Conservation (phyloP, 768 basidiomycete genomes). For the Dacryopinax primogenitus region DNA sequence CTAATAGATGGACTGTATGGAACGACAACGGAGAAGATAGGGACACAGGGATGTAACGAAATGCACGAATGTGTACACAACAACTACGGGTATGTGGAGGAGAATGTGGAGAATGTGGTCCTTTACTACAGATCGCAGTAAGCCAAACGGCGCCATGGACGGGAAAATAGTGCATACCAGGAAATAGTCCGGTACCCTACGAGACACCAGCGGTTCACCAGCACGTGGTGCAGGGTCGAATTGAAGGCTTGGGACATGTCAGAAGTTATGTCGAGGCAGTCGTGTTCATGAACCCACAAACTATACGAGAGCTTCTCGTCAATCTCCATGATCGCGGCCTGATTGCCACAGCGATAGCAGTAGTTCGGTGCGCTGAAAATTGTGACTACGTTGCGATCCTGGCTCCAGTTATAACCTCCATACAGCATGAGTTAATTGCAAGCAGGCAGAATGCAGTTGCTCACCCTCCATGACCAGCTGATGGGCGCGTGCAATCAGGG, state of each 20-base stretch:
- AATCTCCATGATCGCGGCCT: slow-evolving; percentile 99
- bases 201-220: slow-evolving; percentile 94
- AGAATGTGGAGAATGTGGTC: not conserved
- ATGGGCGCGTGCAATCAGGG: slow-evolving; percentile 86
- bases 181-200: slow-evolving; percentile 90
- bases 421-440: not conserved
- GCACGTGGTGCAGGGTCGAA: slow-evolving; percentile 98
- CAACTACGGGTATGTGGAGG: slow-evolving; percentile 3
- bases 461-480: slow-evolving; percentile 94
- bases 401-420: slow-evolving; percentile 88
- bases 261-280: not conserved
- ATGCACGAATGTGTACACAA: slow-evolving; percentile 6
- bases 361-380: slow-evolving; percentile 99
- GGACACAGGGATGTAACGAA: slow-evolving; percentile 7
- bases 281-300: slow-evolving; percentile 45
- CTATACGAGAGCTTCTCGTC: slow-evolving; percentile 94
- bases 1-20: slow-evolving; percentile 8
- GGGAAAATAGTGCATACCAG: slow-evolving; percentile 40
- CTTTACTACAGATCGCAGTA: not conserved
- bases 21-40: not conserved
- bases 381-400: slow-evolving; percentile 97
- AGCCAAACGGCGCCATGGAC: not conserved
- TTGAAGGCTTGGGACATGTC: slow-evolving; percentile 61
- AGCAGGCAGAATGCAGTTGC: slow-evolving; percentile 22
- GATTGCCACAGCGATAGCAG: slow-evolving; percentile 98